Percentiles rank a stretch among this genome's conserved stretches.
Conservation (phyloP, 2,329 filamentous ascomycete species). For the Exophiala dermatitidis region DNA sequence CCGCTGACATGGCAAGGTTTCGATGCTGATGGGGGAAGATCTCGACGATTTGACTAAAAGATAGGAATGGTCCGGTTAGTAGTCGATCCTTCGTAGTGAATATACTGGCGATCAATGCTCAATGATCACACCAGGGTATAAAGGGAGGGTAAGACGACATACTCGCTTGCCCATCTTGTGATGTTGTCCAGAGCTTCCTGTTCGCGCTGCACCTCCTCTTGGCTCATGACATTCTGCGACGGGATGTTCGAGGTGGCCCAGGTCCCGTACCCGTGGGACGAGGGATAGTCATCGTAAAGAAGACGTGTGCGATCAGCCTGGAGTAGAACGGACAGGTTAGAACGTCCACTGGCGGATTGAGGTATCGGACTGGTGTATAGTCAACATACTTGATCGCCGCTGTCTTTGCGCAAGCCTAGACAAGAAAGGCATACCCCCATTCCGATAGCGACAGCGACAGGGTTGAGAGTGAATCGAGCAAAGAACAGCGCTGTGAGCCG, state of each 20-base stretch:
- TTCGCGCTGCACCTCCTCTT: conserved; percentile 25
- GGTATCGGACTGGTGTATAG: not conserved
- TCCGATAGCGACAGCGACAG: not conserved
- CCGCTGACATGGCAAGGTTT: conserved; percentile 11
- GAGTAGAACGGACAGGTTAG: not conserved
- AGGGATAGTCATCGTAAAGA: conserved; percentile 24
- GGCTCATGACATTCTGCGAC: conserved; percentile 20
- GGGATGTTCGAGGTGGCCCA: conserved; percentile 18
- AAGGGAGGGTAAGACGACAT: not conserved
- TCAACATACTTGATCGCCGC: conserved; percentile 19
- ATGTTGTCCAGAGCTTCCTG: conserved; percentile 27
- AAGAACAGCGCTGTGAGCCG: not conserved
- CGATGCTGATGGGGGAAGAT: conserved; percentile 24
- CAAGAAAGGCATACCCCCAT: conserved; percentile 29
- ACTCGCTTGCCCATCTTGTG: conserved; percentile 26
- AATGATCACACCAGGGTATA: not conserved
- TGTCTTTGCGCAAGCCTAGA: conserved; percentile 20
- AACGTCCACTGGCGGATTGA: not conserved
- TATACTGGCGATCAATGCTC: not conserved
- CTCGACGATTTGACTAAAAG: conserved; percentile 25
- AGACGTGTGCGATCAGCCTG: conserved; percentile 25
- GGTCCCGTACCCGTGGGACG: conserved; percentile 22
- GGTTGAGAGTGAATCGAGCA: not conserved
- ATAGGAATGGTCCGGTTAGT: not conserved
- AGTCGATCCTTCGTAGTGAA: not conserved